phyloP scores from a whole-genome alignment of 2,329 filamentous ascomycete genomes.

The Alternaria tenuissima region DNA sequence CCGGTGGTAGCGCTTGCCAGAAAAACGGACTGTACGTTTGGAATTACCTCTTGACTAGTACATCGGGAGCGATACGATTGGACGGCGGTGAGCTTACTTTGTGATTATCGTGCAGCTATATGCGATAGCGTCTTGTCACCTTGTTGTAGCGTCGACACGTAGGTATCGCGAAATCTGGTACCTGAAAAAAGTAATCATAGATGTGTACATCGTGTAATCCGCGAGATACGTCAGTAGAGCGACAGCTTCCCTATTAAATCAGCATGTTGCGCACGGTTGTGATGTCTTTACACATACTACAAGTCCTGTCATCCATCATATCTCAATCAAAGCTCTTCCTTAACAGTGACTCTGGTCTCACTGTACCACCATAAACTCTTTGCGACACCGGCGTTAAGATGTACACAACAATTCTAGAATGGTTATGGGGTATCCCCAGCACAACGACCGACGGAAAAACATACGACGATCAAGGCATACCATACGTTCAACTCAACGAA shows the following conservation, averaged over 20 bases:
- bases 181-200: background rate
- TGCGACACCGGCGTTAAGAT: background rate
- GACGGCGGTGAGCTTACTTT: background rate
- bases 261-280: background rate
- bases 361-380: background rate
- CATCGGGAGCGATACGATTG: background rate
- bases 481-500: slow-evolving; percentile 11
- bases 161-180: background rate
- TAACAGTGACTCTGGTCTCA: slow-evolving; percentile 1
- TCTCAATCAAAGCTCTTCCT: background rate
- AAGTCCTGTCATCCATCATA: background rate
- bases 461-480: slow-evolving; percentile 3
- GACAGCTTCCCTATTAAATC: background rate
- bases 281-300: background rate
- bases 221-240: background rate
- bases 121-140: background rate
- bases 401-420: background rate
- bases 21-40: background rate
- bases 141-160: background rate
- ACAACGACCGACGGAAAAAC: slow-evolving; percentile 1
- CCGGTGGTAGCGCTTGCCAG: background rate
- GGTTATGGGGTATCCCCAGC: background rate
- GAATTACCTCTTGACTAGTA: background rate
- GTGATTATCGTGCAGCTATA: background rate
- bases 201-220: background rate